A percentile compares a stretch with the other conserved stretches of the same genome.
phyloP scores from a whole-genome alignment of 208 protist species.

The Leishmania braziliensis region DNA sequence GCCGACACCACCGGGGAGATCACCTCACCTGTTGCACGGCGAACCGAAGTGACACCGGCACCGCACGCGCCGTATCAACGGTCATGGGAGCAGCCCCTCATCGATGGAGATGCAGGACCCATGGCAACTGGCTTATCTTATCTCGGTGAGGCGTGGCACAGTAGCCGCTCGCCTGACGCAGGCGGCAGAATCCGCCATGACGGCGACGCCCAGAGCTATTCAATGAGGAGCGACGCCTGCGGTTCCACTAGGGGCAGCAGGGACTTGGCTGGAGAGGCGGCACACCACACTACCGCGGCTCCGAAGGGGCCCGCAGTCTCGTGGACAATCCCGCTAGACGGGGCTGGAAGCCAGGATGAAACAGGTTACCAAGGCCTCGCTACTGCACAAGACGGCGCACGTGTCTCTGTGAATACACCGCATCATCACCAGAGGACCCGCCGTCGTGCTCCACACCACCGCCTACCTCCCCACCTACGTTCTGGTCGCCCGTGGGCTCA shows the following conservation, averaged over 20 bases:
- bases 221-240: background rate
- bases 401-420: background rate
- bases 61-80: constrained; percentile 8
- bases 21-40: background rate
- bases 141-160: constrained; percentile 4
- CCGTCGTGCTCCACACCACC: background rate
- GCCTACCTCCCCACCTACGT: constrained; percentile 23
- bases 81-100: background rate
- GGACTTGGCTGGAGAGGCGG: background rate
- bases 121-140: background rate
- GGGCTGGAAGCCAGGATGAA: background rate
- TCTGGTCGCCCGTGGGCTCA: constrained; percentile 20
- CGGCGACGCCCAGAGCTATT: background rate
- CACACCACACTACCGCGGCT: background rate
- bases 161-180: background rate
- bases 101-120: background rate
- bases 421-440: background rate
- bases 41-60: background rate
- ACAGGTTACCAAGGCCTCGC: background rate
- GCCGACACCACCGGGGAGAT: background rate
- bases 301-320: constrained; percentile 9
- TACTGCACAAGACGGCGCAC: background rate
- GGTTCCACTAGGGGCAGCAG: background rate
- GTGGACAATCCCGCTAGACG: constrained; percentile 27
- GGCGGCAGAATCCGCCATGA: background rate